phyloP scores from a whole-genome alignment of 2,329 filamentous ascomycete species.

The Colletotrichum sp. region DNA sequence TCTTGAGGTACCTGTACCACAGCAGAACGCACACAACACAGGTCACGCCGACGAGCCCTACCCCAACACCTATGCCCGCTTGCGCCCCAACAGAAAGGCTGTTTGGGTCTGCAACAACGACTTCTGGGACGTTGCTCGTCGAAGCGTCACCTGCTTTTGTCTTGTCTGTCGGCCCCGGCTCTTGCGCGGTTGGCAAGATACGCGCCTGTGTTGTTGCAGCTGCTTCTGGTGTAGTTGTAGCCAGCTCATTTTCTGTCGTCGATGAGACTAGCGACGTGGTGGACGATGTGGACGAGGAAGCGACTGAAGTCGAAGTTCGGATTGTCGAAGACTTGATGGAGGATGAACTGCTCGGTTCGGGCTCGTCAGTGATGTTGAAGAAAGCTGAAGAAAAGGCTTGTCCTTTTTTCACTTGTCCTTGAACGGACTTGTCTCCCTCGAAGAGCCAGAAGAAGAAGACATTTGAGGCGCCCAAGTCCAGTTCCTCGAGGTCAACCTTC shows the following conservation, averaged over 20 bases:
- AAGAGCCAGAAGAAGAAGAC: slow-evolving; percentile 27
- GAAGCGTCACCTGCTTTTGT: not conserved
- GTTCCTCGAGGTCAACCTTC: slow-evolving; percentile 18
- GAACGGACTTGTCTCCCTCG: slow-evolving; percentile 12
- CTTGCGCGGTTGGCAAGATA: not conserved
- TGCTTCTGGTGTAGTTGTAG: accelerated
- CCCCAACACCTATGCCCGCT: not conserved
- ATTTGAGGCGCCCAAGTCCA: slow-evolving; percentile 18
- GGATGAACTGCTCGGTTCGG: not conserved
- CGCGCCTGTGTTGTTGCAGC: accelerated
- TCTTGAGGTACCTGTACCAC: not conserved
- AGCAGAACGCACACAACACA: not conserved
- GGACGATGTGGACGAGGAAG: accelerated
- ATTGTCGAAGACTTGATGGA: not conserved
- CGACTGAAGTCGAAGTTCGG: not conserved
- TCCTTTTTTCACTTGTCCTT: not conserved
- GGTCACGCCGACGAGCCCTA: not conserved
- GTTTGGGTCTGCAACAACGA: not conserved
- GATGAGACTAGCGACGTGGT: accelerated
- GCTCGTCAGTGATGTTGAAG: slow-evolving; percentile 26
- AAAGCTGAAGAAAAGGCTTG: not conserved
- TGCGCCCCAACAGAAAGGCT: not conserved
- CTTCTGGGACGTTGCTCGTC: not conserved
- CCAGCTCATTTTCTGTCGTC: not conserved
- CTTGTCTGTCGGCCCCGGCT: not conserved